Percentiles rank a stretch among this genome's conserved stretches.
These are phyloP conservation scores for Pseudognaphalium luteoalbum DNA, from an alignment of 129 eudicot species.

Conservation along the genomic window DNA sequence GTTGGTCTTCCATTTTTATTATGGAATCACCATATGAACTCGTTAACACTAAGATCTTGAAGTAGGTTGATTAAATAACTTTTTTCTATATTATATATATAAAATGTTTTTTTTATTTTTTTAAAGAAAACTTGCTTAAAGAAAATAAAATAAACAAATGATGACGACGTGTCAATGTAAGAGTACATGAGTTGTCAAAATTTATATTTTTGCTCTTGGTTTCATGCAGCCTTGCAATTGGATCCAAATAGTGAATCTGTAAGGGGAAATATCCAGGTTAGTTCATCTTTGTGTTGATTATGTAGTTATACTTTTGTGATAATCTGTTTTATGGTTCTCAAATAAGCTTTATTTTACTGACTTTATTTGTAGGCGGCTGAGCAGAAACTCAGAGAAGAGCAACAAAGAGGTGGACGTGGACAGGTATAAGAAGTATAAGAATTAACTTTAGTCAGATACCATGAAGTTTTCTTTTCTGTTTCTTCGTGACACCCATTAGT, in stretches of 20 bases:
- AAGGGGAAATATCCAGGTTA: slow-evolving; percentile 77
- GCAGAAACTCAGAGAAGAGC: slow-evolving; percentile 63
- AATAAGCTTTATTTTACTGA: slow-evolving; percentile 8
- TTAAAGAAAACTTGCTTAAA: too few species aligned
- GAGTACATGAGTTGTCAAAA: too few species aligned
- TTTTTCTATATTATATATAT: too few species aligned
- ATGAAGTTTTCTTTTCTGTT: neutral
- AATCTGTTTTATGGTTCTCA: neutral
- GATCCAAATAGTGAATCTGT: slow-evolving; percentile 85
- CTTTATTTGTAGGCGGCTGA: slow-evolving; percentile 61
- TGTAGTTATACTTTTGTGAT: slow-evolving; percentile 8
- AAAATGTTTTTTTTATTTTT: too few species aligned
- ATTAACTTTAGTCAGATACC: neutral
- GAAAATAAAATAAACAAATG: neutral
- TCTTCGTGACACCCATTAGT: neutral
- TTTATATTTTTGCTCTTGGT: neutral
- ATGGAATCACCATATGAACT: neutral
- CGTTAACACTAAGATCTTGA: too few species aligned
- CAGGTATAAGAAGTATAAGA: slow-evolving; percentile 41
- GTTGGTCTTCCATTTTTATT: neutral
- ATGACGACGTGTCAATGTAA: too few species aligned
- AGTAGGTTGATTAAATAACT: too few species aligned
- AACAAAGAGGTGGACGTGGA: slow-evolving; percentile 42
- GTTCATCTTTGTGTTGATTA: slow-evolving; percentile 25
- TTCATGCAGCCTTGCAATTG: slow-evolving; percentile 71